Evolutionary conservation across 2,329 filamentous ascomycete species (phyloP), one percentile per base, ranked within the genome.

Genomic region (Paramyrothecium sp.): DNA sequence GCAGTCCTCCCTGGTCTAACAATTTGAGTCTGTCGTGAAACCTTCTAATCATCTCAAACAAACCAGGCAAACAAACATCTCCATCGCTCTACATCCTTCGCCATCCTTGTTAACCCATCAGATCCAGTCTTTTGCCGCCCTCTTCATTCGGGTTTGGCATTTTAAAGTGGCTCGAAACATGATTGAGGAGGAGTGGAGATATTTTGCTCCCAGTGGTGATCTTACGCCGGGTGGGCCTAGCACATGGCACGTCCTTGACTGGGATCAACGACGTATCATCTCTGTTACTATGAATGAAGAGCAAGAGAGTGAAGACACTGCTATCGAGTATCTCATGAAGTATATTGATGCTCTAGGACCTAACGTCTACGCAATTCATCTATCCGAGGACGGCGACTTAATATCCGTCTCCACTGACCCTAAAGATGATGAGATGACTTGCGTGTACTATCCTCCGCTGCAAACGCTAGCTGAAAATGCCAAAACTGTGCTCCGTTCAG

Each of bases 201-300:
- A 55, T 30, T 57, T 59, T 22, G 51, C 55, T 19, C 19, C 23
- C 2, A 26, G 38, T 3, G 58, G 54, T 11, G 46, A 8, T 16
- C 56, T 63, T 21, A 55, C 21, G 7, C 55, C 60, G 1, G 60
- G 59, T 4, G 62, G 61, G 21, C 58, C 65, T 54, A 70, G 66
- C 44, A 70, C 64, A 19, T 67, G 65, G 63, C 47, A 69, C 47
- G 57, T 69, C 22, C 52, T 61, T 19, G 65, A 68, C 53, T 68
- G 61, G 59, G 66, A 71, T 49, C 65, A 69, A 46, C 60, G 69
- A 47, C 67, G 65, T n/a, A 47, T 67, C n/a, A 51, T 71, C 38
- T 63, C 67, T 2, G 65, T 71, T 22, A 70, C 64, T 22, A 68
- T 70, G 61, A 67, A 69, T 21, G 63, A 60, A 19, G 67, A 67